Base-by-base conservation (phyloP, 208 protist species). In the Trypanosoma theileri region DNA sequence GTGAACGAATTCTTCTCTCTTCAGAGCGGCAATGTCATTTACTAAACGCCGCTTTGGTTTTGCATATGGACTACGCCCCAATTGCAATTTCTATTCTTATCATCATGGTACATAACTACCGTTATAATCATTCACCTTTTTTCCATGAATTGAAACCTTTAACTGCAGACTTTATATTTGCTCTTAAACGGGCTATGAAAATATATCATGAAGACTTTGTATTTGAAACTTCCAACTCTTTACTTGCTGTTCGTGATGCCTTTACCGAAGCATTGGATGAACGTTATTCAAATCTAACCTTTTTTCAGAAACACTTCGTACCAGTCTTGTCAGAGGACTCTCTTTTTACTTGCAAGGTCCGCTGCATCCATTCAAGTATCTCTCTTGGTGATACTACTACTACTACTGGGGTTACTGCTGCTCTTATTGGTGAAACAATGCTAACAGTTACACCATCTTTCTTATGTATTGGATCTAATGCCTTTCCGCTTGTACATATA, bases 161-260 rank as follows among this genome's bases (percentile, higher is more conserved):
- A 21, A 10, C 7, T 3, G 59, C 45, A 21, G 46, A 54, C 22
- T 65, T 65, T 31, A 51, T 54, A 14, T 7, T 8, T 8, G 46
- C 22, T 19, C 8, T 65, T n/a, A 26, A 11, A 1, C 19, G n/a
- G 1, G 59, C 45, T 16, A 14, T 65, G 44, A 31, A 17, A 51
- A 51, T 65, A 28, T 51, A 65, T 51, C 59, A 44, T 51, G 59
- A 51, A 12, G 13, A 35, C 17, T 12, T 65, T 24, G 11, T 54
- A 17, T 4, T 4, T 40, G 45, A 65, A 35, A 19, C 59, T 48
- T 14, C 28, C 10, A 16, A 52, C 9, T 50, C 42, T 50, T 44
- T 60, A 13, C 3, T 50, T 8, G 1, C 13, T 26, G 40, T 24
- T 51, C 45, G 40, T 44, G n/a, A 51, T 62, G 19, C 14, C 19